Percentiles rank a stretch among this genome's conserved stretches.
Conservation (phyloP, 2,329 filamentous ascomycete genomes). For the Metarhizium sp. region DNA sequence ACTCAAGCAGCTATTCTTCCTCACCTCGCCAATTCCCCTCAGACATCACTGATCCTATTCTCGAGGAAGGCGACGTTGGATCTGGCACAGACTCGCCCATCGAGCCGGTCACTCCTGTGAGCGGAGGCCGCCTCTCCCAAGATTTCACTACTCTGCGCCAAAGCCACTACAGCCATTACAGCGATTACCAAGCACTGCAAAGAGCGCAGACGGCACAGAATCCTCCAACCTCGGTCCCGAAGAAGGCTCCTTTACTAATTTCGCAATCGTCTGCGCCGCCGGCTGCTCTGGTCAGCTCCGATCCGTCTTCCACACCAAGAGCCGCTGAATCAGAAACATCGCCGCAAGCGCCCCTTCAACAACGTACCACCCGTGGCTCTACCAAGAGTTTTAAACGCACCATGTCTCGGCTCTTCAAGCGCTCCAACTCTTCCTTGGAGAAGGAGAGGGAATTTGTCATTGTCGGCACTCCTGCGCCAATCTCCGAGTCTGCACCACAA, state of each 20-base stretch:
- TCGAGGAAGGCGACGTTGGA: slow-evolving; percentile 45
- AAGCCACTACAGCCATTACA: slow-evolving; percentile 29
- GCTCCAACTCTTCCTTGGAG: slow-evolving; percentile 26
- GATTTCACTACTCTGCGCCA: slow-evolving; percentile 37
- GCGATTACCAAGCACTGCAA: slow-evolving; percentile 18
- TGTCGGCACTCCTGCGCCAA: slow-evolving; percentile 8
- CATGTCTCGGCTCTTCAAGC: slow-evolving; percentile 40
- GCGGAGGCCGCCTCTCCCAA: slow-evolving; percentile 44
- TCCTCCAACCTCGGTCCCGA: slow-evolving; percentile 3
- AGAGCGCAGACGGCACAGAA: slow-evolving; percentile 14
- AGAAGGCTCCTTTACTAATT: slow-evolving; percentile 8
- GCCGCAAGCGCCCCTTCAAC: slow-evolving; percentile 22
- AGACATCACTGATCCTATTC: slow-evolving; percentile 42
- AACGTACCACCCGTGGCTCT: slow-evolving; percentile 32
- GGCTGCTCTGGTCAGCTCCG: not conserved
- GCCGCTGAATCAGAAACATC: slow-evolving; percentile 15
- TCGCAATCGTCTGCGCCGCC: slow-evolving; percentile 1
- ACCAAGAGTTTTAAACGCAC: slow-evolving; percentile 38
- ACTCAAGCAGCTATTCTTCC: slow-evolving; percentile 22
- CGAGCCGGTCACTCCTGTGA: slow-evolving; percentile 54
- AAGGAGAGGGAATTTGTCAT: slow-evolving; percentile 15
- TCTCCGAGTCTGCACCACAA: slow-evolving; percentile 12
- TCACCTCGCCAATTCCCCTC: slow-evolving; percentile 39
- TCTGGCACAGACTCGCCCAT: slow-evolving; percentile 49
- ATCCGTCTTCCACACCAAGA: slow-evolving; percentile 11